Percentiles rank a stretch among this genome's conserved stretches.
Evolutionary conservation across 495 filamentous ascomycete genomes (phyloP).

Genomic region (Aspergillus egyptiacus): DNA sequence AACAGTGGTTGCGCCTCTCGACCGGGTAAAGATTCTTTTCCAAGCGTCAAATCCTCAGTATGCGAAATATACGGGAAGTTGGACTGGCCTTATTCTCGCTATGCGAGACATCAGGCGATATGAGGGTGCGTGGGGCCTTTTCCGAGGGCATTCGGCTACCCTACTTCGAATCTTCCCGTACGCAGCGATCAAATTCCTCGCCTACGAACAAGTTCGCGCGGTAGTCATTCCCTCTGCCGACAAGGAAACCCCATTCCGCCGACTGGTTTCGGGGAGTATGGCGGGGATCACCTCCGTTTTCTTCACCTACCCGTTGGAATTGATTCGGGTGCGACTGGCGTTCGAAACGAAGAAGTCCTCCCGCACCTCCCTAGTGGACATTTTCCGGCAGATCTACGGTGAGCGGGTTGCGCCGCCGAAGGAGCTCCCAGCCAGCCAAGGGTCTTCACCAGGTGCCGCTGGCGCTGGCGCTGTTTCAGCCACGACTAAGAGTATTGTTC

Average conservation of each 20-base stretch:
- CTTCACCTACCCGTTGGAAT: constrained; percentile 89
- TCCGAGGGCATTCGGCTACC: constrained; percentile 89
- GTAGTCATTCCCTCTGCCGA: constrained; percentile 60
- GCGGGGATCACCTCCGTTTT: constrained; percentile 89
- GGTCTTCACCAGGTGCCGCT: constrained; percentile 17
- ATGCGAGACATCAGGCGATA: constrained; percentile 73
- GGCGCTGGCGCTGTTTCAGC: constrained; percentile 34
- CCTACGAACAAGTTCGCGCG: constrained; percentile 89
- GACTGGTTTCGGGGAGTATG: constrained; percentile 70
- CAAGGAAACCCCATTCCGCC: constrained; percentile 74
- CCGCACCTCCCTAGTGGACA: constrained; percentile 59
- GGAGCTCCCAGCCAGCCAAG: constrained; percentile 12
- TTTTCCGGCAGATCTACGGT: constrained; percentile 77
- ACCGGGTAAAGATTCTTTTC: constrained; percentile 98
- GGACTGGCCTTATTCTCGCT: constrained; percentile 70
- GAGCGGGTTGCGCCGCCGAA: constrained; percentile 49
- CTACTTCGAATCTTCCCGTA: constrained; percentile 95
- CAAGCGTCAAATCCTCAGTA: constrained; percentile 93
- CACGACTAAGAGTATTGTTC: constrained; percentile 40
- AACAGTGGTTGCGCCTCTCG: constrained; percentile 89
- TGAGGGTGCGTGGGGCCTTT: constrained; percentile 72
- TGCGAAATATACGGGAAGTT: constrained; percentile 81
- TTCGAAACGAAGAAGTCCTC: constrained; percentile 77
- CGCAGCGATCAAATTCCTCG: constrained; percentile 93
- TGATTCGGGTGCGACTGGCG: constrained; percentile 85